Evolutionary conservation across 139 green algal genomes (phyloP).

Genomic region (Desmodesmus armatus): DNA sequence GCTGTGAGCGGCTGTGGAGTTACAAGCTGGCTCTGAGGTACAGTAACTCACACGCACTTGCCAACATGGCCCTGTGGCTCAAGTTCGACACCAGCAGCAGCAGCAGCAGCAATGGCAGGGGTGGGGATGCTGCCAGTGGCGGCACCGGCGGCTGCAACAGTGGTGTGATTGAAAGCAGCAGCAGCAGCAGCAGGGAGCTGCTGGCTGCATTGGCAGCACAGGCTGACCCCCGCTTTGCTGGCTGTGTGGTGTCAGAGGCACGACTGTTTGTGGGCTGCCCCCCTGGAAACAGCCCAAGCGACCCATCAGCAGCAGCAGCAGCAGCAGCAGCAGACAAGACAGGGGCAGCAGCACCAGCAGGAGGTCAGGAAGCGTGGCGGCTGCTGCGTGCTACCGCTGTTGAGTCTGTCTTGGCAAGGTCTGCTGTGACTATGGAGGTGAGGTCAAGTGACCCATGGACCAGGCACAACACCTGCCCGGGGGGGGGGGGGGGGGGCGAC

Average conservation of each 20-base stretch:
- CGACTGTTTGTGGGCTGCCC: slow-evolving; percentile 31
- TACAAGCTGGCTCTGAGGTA: slow-evolving; percentile 30
- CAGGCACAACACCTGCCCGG: no score
- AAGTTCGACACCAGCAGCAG: slow-evolving; percentile 7
- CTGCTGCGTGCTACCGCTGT: not conserved
- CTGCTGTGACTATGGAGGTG: slow-evolving; percentile 14
- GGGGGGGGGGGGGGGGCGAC: no score
- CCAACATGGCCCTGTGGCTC: slow-evolving; percentile 14
- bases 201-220: no score
- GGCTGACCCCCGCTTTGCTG: not conserved
- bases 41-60: slow-evolving; percentile 30
- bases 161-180: no score
- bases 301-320: not conserved
- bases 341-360: not conserved
- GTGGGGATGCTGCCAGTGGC: no score
- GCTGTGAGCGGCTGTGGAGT: slow-evolving; percentile 13
- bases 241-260: not conserved
- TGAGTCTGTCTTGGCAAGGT: no score
- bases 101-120: slow-evolving; percentile 13
- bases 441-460: no score
- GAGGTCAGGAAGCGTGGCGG: not conserved
- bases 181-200: not conserved
- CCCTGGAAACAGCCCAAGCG: not conserved
- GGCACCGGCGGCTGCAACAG: no score
- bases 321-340: not conserved